Base-by-base conservation (phyloP, 208 protist genomes). In the Wallacemonas sp. region DNA sequence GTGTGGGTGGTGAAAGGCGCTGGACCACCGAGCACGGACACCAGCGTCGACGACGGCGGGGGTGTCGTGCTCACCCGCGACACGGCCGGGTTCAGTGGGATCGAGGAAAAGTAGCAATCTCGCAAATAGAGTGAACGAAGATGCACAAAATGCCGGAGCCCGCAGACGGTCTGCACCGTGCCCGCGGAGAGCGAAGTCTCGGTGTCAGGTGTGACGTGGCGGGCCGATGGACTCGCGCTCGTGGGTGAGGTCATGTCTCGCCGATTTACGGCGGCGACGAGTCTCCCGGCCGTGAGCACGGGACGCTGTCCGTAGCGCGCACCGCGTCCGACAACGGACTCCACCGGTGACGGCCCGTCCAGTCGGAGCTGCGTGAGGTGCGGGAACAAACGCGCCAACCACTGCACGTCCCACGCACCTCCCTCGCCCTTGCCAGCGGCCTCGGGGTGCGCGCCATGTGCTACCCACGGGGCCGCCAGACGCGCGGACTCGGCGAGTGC, bases 371-470 rank as follows among this genome's bases (percentile, higher is more conserved):
- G 52, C 31, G 22, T 28, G 12, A 59, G 18, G 1, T 41, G 31
- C 10, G 52, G 52, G n/a, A 59, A 59, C 4, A 59, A n/a, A 25
- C 32, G 52, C 26, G 31, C 52, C 4, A 59, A 11, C 52, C 52
- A 59, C 3, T 8, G n/a, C 16, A 39, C 52, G n/a, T 59, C 52
- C 5, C 8, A 12, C 20, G 8, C 49, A 33, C 49, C 25, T 12
- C 0, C 49, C 5, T 33, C 49, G 11, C n/a, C 38, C 7, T 14
- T 42, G 38, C 38, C 38, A 42, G 10, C 38, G 14, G 38, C n/a
- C n/a, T n/a, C n/a, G n/a, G n/a, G n/a, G n/a, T n/a, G n/a, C n/a
- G n/a, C n/a, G n/a, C n/a, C n/a, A n/a, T n/a, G 48, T 55, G 11
- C 18, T 25, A 7, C 11, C 18, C 4, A 18, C 7, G 18, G 44